Base-by-base conservation (phyloP, 306 rosid genomes). In the Fragaria iinumae region DNA sequence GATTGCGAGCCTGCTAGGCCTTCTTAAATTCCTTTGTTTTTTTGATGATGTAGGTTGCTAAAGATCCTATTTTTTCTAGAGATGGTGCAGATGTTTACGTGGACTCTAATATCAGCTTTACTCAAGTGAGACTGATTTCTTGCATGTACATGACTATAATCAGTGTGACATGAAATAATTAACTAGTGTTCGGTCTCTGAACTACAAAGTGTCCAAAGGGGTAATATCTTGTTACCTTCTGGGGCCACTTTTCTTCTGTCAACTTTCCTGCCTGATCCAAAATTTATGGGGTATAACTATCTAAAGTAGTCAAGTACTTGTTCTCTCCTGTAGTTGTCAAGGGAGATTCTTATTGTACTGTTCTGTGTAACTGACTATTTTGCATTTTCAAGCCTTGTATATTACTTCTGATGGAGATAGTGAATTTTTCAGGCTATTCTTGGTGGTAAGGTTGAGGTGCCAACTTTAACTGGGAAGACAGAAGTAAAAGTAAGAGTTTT, bases 81-180 rank as follows among this genome's bases (percentile, higher is more conserved):
- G 97, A 95, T 47, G 97, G 99, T 55, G 96, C 93, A 70, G 93
- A 95, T 85, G 82, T 95, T 45, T 92, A 90, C 70, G 97, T 95
- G 76, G 93, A 95, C 55, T 88, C 97, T 72, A 92, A 87, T 76
- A 91, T 95, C 82, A 90, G 97, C 92, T 91, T 95, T 88, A 95
- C 97, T n/a, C 91, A 92, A 83, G 99, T 89, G 80, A 87, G 90
- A 74, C 73, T 55, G 45, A 72, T 71, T 79, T 66, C 64, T 66
- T 38, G 34, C 67, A 39, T 71, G 43, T 47, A 49, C 73, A 69
- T 69, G 44, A 67, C 59, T 77, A 13, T 3, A 14, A 63, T 6
- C 6, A 59, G 8, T 63, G n/a, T 60, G 38, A 12, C 38, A 21
- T 21, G 29, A 56, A 56, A n/a, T 3, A 2, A 56, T 23, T 55